A percentile compares a stretch with the other conserved stretches of the same genome.
Conservation (phyloP, 345 rosid species). For the Geranium rotundifolium region DNA sequence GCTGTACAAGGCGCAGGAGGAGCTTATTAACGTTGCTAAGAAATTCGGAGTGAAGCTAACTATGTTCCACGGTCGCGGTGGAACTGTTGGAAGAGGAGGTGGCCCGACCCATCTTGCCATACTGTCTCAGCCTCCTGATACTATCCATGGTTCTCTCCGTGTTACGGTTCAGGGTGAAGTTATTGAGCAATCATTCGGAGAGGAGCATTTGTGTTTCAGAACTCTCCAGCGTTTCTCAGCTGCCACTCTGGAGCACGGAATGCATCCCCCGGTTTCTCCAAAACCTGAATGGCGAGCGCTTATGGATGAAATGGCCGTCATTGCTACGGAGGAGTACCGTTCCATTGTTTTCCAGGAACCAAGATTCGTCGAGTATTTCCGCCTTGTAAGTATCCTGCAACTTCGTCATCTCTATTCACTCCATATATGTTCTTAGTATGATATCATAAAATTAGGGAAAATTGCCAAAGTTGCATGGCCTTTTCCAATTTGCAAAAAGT, state of each 20-base stretch:
- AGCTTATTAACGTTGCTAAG: slow-evolving; percentile 86
- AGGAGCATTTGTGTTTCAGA: slow-evolving; percentile 87
- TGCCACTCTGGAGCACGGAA: slow-evolving; percentile 94
- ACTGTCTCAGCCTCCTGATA: slow-evolving; percentile 99
- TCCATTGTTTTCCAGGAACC: slow-evolving; percentile 87
- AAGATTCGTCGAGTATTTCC: slow-evolving; percentile 90
- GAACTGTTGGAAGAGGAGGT: slow-evolving; percentile 99
- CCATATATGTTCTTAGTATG: no score
- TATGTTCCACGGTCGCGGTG: slow-evolving; percentile 99
- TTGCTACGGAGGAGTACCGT: slow-evolving; percentile 88
- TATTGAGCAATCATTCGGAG: slow-evolving; percentile 93
- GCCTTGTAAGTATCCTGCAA: slow-evolving; percentile 51
- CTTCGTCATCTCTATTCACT: no score
- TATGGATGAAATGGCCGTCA: slow-evolving; percentile 85
- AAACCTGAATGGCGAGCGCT: slow-evolving; percentile 92
- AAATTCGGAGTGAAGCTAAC: slow-evolving; percentile 78
- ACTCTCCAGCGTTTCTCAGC: slow-evolving; percentile 94
- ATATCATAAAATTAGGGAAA: no score
- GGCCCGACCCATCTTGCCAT: slow-evolving; percentile 99
- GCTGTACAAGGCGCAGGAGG: slow-evolving; percentile 93
- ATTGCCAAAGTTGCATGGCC: no score
- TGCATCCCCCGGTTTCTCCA: slow-evolving; percentile 86
- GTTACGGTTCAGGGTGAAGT: slow-evolving; percentile 98
- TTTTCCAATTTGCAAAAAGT: no score
- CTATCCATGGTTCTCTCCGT: slow-evolving; percentile 83